Conservation (phyloP, 495 filamentous ascomycete species). For the Amniculicola lignicola region DNA sequence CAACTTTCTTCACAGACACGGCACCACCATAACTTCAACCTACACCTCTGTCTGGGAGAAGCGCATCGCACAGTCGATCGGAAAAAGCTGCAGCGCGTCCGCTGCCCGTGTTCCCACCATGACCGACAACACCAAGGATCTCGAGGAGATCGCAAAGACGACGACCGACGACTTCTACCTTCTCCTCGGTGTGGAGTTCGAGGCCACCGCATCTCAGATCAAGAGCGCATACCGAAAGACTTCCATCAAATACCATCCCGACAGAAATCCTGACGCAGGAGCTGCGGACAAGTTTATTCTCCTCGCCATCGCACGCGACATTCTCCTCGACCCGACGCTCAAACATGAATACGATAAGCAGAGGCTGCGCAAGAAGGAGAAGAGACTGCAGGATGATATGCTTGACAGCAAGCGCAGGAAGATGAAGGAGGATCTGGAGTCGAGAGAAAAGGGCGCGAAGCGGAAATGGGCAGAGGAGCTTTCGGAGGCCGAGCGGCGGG, state of each 20-base stretch:
- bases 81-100: too few species aligned
- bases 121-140: slow-evolving; percentile 51
- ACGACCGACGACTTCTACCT: slow-evolving; percentile 76
- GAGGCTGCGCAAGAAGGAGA: slow-evolving; percentile 58
- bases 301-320: slow-evolving; percentile 69
- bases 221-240: slow-evolving; percentile 85
- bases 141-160: slow-evolving; percentile 54
- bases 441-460: slow-evolving; percentile 57
- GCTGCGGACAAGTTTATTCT: slow-evolving; percentile 71
- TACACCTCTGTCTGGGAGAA: neutral
- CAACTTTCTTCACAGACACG: too few species aligned
- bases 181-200: slow-evolving; percentile 65
- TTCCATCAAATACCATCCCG: slow-evolving; percentile 86
- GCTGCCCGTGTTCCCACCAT: slow-evolving; percentile 27
- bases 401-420: slow-evolving; percentile 63
- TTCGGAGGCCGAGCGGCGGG: slow-evolving; percentile 56
- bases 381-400: slow-evolving; percentile 60
- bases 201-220: slow-evolving; percentile 67
- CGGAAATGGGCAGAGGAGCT: slow-evolving; percentile 48
- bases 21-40: neutral
- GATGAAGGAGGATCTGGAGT: slow-evolving; percentile 76
- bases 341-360: slow-evolving; percentile 68
- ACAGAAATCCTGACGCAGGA: slow-evolving; percentile 61
- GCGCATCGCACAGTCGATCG: too few species aligned
- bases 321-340: slow-evolving; percentile 60